These are phyloP conservation scores for Euptelea pleiosperma DNA, from an alignment of 164 flowering plant species.

Conservation along the genomic window DNA sequence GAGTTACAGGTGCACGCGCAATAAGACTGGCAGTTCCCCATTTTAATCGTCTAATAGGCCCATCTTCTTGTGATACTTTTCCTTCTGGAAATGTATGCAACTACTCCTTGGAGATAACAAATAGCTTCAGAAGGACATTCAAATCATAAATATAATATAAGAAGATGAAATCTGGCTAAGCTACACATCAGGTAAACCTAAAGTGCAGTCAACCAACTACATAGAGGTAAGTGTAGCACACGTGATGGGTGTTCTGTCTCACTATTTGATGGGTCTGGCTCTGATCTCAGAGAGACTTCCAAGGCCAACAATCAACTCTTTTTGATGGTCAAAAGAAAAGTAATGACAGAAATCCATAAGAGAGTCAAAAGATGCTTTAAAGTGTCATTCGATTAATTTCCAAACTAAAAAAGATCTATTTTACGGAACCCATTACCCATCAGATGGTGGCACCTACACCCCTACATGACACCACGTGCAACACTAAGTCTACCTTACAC, in stretches of 20 bases:
- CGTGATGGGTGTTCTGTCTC: too few relatives aligned
- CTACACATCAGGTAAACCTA: neutral
- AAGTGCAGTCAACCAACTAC: neutral
- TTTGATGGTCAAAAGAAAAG: neutral
- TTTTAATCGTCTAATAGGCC: slow-evolving; percentile 73
- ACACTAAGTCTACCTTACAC: neutral
- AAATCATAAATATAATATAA: slow-evolving; percentile 10
- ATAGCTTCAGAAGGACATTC: slow-evolving; percentile 18
- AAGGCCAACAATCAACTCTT: neutral
- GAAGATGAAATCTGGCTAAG: neutral
- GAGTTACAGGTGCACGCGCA: slow-evolving; percentile 79
- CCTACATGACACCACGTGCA: neutral
- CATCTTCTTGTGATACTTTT: slow-evolving; percentile 79
- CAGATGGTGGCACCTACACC: neutral
- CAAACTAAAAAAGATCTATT: neutral
- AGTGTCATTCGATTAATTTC: neutral
- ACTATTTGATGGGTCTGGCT: neutral
- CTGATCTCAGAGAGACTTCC: neutral
- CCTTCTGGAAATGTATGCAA: slow-evolving; percentile 97
- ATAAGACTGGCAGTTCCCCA: slow-evolving; percentile 99
- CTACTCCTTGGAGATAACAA: slow-evolving; percentile 41
- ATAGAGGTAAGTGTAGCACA: too few relatives aligned
- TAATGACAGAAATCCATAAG: neutral
- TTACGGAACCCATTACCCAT: neutral
- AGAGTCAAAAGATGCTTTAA: neutral